phyloP scores from a whole-genome alignment of 1,284 basidiomycete genomes.

The Wolfiporia cocos region DNA sequence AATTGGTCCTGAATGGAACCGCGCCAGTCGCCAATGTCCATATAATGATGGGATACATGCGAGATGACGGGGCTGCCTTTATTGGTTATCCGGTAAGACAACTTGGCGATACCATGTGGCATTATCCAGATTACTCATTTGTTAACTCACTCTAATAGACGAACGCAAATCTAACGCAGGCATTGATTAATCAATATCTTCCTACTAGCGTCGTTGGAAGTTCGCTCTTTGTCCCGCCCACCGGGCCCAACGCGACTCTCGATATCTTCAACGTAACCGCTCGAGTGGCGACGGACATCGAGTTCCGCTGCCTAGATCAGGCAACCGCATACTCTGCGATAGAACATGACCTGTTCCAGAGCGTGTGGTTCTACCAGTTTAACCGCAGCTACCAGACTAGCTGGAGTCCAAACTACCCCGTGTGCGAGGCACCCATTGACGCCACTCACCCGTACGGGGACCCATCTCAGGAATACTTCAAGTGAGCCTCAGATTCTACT shows the following conservation, averaged over 20 bases:
- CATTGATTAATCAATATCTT: constrained; percentile 16
- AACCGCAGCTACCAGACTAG: constrained; percentile 32
- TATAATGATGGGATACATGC: constrained; percentile 41
- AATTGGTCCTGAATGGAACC: constrained; percentile 33
- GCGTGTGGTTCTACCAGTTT: constrained; percentile 32
- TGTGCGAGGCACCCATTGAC: constrained; percentile 30
- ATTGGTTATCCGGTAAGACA: constrained; percentile 23
- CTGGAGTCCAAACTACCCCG: constrained; percentile 30
- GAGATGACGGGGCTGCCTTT: constrained; percentile 33
- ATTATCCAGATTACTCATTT: not conserved
- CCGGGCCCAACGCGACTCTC: constrained; percentile 23
- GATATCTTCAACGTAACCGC: constrained; percentile 32
- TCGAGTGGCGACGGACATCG: constrained; percentile 27
- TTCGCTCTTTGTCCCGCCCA: constrained; percentile 26
- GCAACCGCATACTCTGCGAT: constrained; percentile 30
- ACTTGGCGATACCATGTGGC: not conserved
- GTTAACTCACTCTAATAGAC: constrained; percentile 8
- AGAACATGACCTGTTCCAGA: constrained; percentile 26
- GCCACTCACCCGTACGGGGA: constrained; percentile 30
- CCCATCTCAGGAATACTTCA: constrained; percentile 26
- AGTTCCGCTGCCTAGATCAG: constrained; percentile 35
- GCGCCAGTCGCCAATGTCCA: constrained; percentile 36
- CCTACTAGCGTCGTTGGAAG: constrained; percentile 17
- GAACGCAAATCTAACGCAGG: constrained; percentile 16
- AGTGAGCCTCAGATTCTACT: constrained; percentile 22